Percentiles rank a stretch among this genome's conserved stretches.
phyloP scores from a whole-genome alignment of 441 rosid species.

The Mallotus repandus region DNA sequence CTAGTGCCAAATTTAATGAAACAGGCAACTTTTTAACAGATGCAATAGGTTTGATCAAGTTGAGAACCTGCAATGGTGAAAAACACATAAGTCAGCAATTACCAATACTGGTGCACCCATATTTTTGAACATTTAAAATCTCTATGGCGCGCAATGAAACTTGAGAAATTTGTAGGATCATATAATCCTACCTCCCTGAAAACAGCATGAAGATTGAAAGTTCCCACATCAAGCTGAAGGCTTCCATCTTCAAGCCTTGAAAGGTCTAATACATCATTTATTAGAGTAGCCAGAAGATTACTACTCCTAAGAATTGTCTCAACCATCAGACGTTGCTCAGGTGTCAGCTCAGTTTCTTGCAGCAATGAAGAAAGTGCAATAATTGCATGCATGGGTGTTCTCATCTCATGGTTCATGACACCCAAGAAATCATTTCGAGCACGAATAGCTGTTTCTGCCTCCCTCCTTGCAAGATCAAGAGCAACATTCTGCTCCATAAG shows the following conservation, averaged over 20 bases:
- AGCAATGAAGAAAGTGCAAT: constrained; percentile 93
- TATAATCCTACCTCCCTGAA: constrained; percentile 67
- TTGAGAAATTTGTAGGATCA: neutral
- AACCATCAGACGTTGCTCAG: constrained; percentile 95
- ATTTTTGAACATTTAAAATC: constrained; percentile 4
- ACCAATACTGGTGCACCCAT: neutral
- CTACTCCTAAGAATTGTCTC: constrained; percentile 95
- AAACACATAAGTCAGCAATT: constrained; percentile 15
- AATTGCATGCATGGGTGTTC: constrained; percentile 97
- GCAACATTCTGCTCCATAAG: constrained; percentile 96
- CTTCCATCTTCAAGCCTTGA: constrained; percentile 99
- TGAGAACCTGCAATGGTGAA: constrained; percentile 60
- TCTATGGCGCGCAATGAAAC: constrained; percentile 9
- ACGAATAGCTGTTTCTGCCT: constrained; percentile 93
- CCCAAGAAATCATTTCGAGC: constrained; percentile 99
- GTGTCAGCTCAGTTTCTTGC: constrained; percentile 93
- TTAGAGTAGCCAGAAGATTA: constrained; percentile 80
- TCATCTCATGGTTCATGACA: constrained; percentile 99
- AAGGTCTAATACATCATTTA: constrained; percentile 96
- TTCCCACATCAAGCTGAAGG: constrained; percentile 75
- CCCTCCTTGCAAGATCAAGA: constrained; percentile 86
- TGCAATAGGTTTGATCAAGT: constrained; percentile 86
- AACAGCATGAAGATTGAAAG: constrained; percentile 64
- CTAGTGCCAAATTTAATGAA: constrained; percentile 69
- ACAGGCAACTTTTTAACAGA: constrained; percentile 79